Percentiles rank a stretch among this genome's conserved stretches.
Evolutionary conservation across 202 grass and related monocot genomes (phyloP).

Genomic region (Dendrocalamus latiflorus): DNA sequence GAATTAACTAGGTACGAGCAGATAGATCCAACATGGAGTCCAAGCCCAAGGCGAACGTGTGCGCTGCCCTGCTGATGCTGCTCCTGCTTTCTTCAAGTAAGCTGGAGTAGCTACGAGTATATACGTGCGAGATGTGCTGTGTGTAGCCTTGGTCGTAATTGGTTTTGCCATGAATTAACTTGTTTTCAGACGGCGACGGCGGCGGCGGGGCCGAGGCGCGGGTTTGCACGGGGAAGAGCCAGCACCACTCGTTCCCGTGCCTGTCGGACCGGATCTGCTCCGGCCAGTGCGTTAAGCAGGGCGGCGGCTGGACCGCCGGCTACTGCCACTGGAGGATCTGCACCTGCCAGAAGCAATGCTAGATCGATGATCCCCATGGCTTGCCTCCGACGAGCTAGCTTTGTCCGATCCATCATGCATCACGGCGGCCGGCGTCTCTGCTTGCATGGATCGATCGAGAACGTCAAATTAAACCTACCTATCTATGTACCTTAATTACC

Average conservation of each 20-base stretch:
- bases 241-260: constrained; percentile 31
- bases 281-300: not conserved
- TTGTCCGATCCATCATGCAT: not conserved
- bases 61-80: constrained; percentile 23
- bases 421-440: not conserved
- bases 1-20: not conserved
- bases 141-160: too few species aligned
- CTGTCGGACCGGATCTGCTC: constrained; percentile 19
- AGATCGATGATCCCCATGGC: not conserved
- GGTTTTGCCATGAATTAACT: too few species aligned
- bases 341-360: constrained; percentile 34
- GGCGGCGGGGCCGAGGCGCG: constrained; percentile 17
- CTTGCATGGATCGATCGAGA: too few species aligned
- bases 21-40: constrained; percentile 5
- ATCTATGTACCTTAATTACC: too few species aligned
- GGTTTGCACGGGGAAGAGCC: constrained; percentile 43
- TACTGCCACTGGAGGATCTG: constrained; percentile 18
- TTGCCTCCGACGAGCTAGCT: not conserved
- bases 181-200: not conserved
- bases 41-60: not conserved
- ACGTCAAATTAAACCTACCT: too few species aligned
- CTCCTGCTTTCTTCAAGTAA: constrained; percentile 24
- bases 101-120: too few species aligned
- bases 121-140: too few species aligned
- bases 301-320: constrained; percentile 21